These are phyloP conservation scores for Penicillium sclerotigenum DNA, from an alignment of 2,329 filamentous ascomycete species.

Conservation along the genomic window DNA sequence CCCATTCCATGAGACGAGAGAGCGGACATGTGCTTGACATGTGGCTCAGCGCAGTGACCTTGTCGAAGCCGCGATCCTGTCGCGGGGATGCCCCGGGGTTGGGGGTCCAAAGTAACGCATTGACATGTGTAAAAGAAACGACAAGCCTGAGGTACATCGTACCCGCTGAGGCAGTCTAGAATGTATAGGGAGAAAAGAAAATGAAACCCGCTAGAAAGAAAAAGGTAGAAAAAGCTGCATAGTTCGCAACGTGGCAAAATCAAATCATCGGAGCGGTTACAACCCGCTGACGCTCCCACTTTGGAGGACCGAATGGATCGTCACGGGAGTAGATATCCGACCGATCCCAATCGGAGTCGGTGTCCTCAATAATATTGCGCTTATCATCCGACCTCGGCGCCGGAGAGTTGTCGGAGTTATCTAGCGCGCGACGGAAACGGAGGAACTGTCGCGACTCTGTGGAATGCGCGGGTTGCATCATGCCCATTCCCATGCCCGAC, in stretches of 20 bases:
- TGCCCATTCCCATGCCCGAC: conserved; percentile 14
- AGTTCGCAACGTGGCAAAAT: not conserved
- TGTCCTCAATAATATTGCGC: conserved; percentile 13
- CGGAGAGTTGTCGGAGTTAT: conserved; percentile 19
- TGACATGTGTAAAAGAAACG: not conserved
- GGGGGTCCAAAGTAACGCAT: not conserved
- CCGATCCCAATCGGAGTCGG: conserved; percentile 28
- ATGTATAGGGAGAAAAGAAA: not conserved
- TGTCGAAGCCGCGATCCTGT: conserved; percentile 13
- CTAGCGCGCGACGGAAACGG: conserved; percentile 27
- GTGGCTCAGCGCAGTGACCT: conserved; percentile 26
- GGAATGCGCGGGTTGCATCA: conserved; percentile 34
- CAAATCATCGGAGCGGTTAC: conserved; percentile 33
- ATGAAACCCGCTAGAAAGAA: conserved; percentile 26
- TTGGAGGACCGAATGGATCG: conserved; percentile 24
- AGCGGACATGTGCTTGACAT: conserved; percentile 27
- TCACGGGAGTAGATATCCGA: conserved; percentile 16
- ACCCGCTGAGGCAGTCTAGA: not conserved
- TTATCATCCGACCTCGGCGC: conserved; percentile 16
- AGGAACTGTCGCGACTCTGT: conserved; percentile 33
- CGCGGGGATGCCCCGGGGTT: conserved; percentile 5
- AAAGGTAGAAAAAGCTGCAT: not conserved
- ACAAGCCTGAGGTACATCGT: not conserved
- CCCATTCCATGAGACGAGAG: not conserved
- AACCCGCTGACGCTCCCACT: conserved; percentile 28